Evolutionary conservation across 1,139 yeast genomes (phyloP), one percentile per base, ranked within the genome.

Genomic region (Candida pseudoviswanathii): DNA sequence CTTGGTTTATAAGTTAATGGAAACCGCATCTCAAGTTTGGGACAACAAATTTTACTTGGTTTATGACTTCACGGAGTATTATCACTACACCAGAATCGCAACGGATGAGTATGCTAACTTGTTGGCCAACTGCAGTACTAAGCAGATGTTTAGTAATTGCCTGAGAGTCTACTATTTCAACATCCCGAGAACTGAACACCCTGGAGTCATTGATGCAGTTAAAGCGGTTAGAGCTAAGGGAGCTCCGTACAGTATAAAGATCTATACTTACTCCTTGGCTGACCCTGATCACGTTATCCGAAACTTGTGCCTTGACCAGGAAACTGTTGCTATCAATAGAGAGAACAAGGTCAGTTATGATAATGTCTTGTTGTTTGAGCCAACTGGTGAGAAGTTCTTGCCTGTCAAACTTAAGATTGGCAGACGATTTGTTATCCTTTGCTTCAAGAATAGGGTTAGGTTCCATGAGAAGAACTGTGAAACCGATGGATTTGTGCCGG

Each of bases 21-120:
- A 88, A 58, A 78, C 84, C 8, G 81, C 87, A 16, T 78, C 86
- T 50, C 88, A 86, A 60, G 77, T 88, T 45, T 89, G 96, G 96
- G 84, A 84, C 24, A 77, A 81, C 43, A 82, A 81, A 53, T 89
- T 79, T 61, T 80, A 82, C 53, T 53, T 85, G 51, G 78, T 89
- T 5, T 63, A 83, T 54, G 96, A 90, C 64, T 82, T 88, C 54
- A 86, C 96, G 0, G 86, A 85, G 22, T 84, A 77, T 59, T 62
- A 75, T 45, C 49, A 59, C 32, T 46, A 52, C 24, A 54, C 58
- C 3, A 16, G 10, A 3, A 16, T 26, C 3, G 34, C 24, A 4
- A 51, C 47, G 1, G 49, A 47, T 5, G 75, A 76, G 30, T 60
- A 67, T 65, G 55, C 66, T 52, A 31, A 58, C 59, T 61, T 81